Conservation (phyloP, 352 stramenopile species). For the Peronospora destructor region DNA sequence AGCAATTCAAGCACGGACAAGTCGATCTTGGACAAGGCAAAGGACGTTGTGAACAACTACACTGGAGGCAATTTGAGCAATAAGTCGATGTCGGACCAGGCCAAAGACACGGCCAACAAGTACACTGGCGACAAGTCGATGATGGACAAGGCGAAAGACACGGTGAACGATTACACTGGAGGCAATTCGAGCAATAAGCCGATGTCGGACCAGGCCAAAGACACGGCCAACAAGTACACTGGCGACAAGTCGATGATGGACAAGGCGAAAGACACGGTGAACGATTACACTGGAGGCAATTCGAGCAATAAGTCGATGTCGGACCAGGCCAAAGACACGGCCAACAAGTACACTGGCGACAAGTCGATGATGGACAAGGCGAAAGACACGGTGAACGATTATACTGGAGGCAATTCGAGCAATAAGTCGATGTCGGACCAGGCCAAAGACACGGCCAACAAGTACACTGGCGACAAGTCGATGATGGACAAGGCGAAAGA, state of each 20-base stretch:
- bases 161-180: constrained; percentile 15
- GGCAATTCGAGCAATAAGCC: constrained; percentile 15
- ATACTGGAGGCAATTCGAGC: constrained; percentile 3
- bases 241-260: constrained; percentile 15
- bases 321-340: constrained; percentile 20
- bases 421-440: constrained; percentile 15
- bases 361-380: constrained; percentile 16
- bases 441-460: constrained; percentile 13
- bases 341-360: constrained; percentile 12
- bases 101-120: constrained; percentile 20
- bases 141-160: constrained; percentile 22
- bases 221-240: constrained; percentile 3
- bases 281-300: constrained; percentile 8
- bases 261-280: constrained; percentile 19
- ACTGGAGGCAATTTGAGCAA: constrained; percentile 15
- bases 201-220: constrained; percentile 13
- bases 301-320: constrained; percentile 9
- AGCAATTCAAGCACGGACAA: too few relatives aligned
- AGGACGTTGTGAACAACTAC: constrained; percentile 8
- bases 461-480: constrained; percentile 20
- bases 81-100: constrained; percentile 21
- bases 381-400: constrained; percentile 15
- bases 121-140: constrained; percentile 22
- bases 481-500: constrained; percentile 21
- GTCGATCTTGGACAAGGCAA: constrained; percentile 18